These are phyloP conservation scores for Phytophthora litchii DNA, from an alignment of 352 stramenopile genomes.

Conservation along the genomic window DNA sequence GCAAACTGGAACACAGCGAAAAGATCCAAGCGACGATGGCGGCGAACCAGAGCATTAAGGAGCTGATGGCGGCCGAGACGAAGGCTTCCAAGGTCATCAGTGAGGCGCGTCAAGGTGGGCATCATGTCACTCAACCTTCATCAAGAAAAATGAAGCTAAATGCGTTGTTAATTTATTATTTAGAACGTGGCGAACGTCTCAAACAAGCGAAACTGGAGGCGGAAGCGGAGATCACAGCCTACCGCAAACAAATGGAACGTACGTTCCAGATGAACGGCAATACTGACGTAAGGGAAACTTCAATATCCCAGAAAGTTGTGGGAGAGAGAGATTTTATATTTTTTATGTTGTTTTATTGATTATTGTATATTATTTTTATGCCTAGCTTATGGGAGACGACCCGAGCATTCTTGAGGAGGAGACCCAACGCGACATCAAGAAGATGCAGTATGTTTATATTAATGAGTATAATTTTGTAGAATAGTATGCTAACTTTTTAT, in stretches of 20 bases:
- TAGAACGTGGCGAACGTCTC: constrained; percentile 84
- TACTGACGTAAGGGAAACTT: constrained; percentile 57
- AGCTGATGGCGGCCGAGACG: constrained; percentile 89
- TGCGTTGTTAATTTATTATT: not conserved
- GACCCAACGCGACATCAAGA: constrained; percentile 79
- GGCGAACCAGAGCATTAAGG: constrained; percentile 89
- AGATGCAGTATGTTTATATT: constrained; percentile 63
- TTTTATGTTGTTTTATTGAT: constrained; percentile 5
- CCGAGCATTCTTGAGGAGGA: constrained; percentile 79
- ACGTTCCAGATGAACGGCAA: constrained; percentile 89
- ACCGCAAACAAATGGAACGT: constrained; percentile 86
- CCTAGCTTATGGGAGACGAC: constrained; percentile 80
- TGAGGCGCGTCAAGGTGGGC: constrained; percentile 78
- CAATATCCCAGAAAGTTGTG: constrained; percentile 4
- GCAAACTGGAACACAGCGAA: constrained; percentile 1
- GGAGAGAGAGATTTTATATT: constrained; percentile 11
- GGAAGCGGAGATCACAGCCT: constrained; percentile 84
- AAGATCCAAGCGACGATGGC: constrained; percentile 58
- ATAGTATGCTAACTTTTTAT: constrained; percentile 2
- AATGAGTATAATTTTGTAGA: not conserved
- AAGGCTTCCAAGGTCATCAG: constrained; percentile 92
- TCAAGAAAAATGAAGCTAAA: constrained; percentile 1
- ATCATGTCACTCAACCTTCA: not conserved
- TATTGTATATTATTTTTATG: constrained; percentile 2
- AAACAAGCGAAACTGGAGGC: constrained; percentile 91